Evolutionary conservation across 202 grass and related monocot genomes (phyloP), one percentile per base, ranked within the genome.

Genomic region (Brachypodium distachyon): DNA sequence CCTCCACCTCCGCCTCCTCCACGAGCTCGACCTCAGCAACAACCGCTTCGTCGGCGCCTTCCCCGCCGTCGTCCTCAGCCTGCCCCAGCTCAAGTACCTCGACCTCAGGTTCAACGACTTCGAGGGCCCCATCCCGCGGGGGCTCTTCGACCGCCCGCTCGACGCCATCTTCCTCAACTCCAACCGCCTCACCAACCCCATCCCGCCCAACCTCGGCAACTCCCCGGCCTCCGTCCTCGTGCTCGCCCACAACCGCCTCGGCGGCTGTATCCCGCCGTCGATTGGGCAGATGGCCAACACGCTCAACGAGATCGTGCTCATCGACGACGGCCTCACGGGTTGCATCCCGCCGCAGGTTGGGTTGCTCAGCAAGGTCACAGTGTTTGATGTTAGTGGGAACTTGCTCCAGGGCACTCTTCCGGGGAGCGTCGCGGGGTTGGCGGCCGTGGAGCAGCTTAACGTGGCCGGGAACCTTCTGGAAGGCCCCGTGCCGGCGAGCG

Each of bases 151-250:
- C 68, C 80, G 32, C 9, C 87, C 82, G 14, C 82, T 95, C 16
- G 95, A 98, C 68, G 95, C 95, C 29, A 89, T 98, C 82, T 43
- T 98, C 40, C 87, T 98, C 80, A 98, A 98, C 85, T 70, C 80
- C 43, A 93, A 93, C 66, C 84, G 87, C 18, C 79, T 93, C 31
- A 68, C 57, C 0, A 34, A 40, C 1, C 84, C 81, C 46, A 93
- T 93, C 60, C 87, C 87, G 36, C 0, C 78, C 7, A 93, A 90
- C 9, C 65, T 93, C 1, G 91, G 91, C 5, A 77, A 79, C 77
- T 93, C 91, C 0, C 87, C 84, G 0, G 91, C 80, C 0, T 93
- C 91, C 3, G 84, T 93, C 0, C 51, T 93, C 9, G 91, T 93
- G 3, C 84, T 93, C 64, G 87, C 87, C 37, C 76, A 93, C 53